These are phyloP conservation scores for Mariannaea elegans DNA, from an alignment of 2,329 filamentous ascomycete genomes.

Conservation along the genomic window DNA sequence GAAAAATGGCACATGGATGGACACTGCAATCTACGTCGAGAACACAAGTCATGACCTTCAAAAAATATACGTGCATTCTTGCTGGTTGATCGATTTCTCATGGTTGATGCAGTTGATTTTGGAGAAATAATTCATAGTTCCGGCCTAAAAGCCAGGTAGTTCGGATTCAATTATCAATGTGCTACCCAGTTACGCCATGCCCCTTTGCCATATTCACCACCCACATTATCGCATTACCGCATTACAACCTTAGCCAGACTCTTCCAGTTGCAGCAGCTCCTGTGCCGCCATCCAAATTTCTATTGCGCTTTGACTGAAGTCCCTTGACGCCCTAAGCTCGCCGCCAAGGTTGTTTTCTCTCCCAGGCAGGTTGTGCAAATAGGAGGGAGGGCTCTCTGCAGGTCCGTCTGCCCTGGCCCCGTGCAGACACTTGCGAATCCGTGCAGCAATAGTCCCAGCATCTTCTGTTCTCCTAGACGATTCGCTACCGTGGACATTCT, in stretches of 20 bases:
- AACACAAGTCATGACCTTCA: too few relatives aligned
- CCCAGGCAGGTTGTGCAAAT: background rate
- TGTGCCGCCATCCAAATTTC: constrained; percentile 46
- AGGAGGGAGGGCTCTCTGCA: constrained; percentile 7
- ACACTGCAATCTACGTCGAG: too few relatives aligned
- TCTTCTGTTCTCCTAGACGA: constrained; percentile 39
- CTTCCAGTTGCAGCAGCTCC: constrained; percentile 41
- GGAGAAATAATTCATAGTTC: background rate
- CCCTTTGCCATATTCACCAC: background rate
- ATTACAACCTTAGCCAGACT: constrained; percentile 15
- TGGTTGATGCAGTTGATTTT: too few relatives aligned
- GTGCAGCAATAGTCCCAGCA: constrained; percentile 34
- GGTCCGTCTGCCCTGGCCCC: constrained; percentile 23
- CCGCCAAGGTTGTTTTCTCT: background rate
- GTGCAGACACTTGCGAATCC: constrained; percentile 41
- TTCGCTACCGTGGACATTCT: constrained; percentile 24
- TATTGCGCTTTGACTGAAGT: constrained; percentile 33
- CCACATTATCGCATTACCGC: background rate
- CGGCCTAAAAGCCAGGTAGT: background rate
- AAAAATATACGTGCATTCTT: too few relatives aligned
- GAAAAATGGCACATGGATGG: too few relatives aligned
- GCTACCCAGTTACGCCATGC: background rate
- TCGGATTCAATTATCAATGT: constrained; percentile 8
- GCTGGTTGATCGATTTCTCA: too few relatives aligned
- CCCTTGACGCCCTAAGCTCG: background rate